Evolutionary conservation across 768 basidiomycete species (phyloP).

Genomic region (Strobilomyces confusus): DNA sequence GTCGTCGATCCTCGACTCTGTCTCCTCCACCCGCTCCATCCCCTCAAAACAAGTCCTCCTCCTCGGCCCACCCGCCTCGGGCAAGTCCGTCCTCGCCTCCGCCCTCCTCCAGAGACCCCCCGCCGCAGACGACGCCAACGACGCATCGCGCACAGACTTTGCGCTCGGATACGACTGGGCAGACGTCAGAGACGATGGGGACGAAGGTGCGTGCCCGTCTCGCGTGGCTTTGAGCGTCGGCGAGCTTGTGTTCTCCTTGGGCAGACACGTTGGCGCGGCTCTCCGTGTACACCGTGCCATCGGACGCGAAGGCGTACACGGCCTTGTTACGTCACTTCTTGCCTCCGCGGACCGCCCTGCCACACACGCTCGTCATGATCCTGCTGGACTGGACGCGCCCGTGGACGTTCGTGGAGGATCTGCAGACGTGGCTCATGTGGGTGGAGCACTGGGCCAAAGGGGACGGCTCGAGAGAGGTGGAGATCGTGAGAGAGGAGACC

Average conservation of each 20-base stretch:
- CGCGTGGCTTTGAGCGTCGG: background rate
- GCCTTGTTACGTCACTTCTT: slow-evolving; percentile 74
- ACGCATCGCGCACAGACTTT: slow-evolving; percentile 51
- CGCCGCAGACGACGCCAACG: slow-evolving; percentile 49
- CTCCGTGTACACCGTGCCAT: slow-evolving; percentile 89
- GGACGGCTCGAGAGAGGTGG: slow-evolving; percentile 63
- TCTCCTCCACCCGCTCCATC: slow-evolving; percentile 75
- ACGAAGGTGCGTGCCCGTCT: slow-evolving; percentile 70
- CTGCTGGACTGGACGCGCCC: slow-evolving; percentile 95
- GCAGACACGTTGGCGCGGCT: slow-evolving; percentile 84
- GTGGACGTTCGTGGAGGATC: slow-evolving; percentile 83
- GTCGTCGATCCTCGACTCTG: slow-evolving; percentile 88
- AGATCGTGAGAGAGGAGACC: slow-evolving; percentile 75
- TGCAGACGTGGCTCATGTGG: slow-evolving; percentile 83
- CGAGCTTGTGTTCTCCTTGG: background rate
- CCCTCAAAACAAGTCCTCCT: slow-evolving; percentile 86
- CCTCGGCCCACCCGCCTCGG: slow-evolving; percentile 73
- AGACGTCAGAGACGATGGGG: slow-evolving; percentile 86
- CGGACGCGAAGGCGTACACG: slow-evolving; percentile 66
- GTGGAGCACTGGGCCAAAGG: slow-evolving; percentile 77
- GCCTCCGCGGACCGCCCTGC: slow-evolving; percentile 61
- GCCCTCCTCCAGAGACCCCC: slow-evolving; percentile 66
- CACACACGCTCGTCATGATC: slow-evolving; percentile 76
- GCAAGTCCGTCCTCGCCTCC: slow-evolving; percentile 72
- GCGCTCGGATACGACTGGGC: slow-evolving; percentile 92